Evolutionary conservation across 2,329 filamentous ascomycete genomes (phyloP), one percentile per base, ranked within the genome.

Genomic region (Macroventuria anomochaeta): DNA sequence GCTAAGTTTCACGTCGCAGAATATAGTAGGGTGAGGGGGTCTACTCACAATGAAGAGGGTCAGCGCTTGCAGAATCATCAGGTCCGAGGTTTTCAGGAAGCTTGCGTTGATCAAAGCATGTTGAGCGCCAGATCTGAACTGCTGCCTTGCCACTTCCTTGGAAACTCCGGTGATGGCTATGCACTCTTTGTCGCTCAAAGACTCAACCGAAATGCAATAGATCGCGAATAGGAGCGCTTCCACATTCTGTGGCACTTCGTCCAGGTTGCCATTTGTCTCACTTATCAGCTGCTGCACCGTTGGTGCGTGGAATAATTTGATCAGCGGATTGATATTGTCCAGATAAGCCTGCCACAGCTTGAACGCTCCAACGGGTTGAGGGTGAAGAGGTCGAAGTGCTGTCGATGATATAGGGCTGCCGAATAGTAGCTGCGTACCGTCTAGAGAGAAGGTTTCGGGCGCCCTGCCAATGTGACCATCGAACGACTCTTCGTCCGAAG

Each of bases 341-440:
- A 91, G 76, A 60, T 88, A 92, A 7, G 85, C 78, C 68, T 91
- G 87, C 90, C 90, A 93, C 5, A 93, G 79, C 43, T 82, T 81
- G 64, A 90, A 86, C 21, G 89, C 83, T 28, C 90, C 85, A 11
- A 84, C 80, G 0, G 86, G 82, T 4, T 84, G 78, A 0, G 90
- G 89, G 61, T 88, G 86, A 0, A 85, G 60, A 2, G 75, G 69
- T 10, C 59, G 58, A 13, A 73, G 53, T 18, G 42, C 49, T 13
- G 34, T 47, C 1, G 58, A 38, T n/a, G 61, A 39, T 36, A 28
- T 46, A 2, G 58, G 54, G 15, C 31, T 49, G 7, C 64, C 59
- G 8, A 73, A 64, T 1, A 73, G 43, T 1, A 72, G 29, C 12
- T 54, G 52, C 13, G 57, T 48, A 8, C 44, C 62, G 21, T 64